Conservation (phyloP, 2,329 filamentous ascomycete species). For the Diaporthe sp. region DNA sequence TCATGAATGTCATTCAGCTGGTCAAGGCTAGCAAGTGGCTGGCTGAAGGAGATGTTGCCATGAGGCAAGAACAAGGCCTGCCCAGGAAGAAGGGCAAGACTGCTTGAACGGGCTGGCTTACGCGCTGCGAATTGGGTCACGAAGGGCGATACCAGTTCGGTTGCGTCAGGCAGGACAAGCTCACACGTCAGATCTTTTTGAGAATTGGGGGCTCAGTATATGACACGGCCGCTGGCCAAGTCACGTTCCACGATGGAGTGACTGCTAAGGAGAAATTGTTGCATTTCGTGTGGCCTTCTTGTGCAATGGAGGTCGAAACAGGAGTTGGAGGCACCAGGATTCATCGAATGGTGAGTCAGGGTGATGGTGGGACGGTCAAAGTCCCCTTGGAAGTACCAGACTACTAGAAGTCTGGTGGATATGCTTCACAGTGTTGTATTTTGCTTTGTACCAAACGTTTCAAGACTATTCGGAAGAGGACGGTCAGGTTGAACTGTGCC, state of each 20-base stretch:
- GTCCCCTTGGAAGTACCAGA: background rate
- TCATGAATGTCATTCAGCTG: constrained; percentile 94
- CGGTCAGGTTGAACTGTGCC: constrained; percentile 23
- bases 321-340: background rate
- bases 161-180: background rate
- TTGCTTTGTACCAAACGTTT: constrained; percentile 12
- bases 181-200: background rate
- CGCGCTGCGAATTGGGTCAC: background rate
- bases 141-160: background rate
- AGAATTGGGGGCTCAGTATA: background rate
- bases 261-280: background rate
- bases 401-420: constrained; percentile 8
- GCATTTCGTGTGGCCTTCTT: background rate
- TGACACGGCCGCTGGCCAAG: background rate
- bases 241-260: background rate
- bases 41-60: constrained; percentile 87
- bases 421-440: constrained; percentile 10
- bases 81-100: constrained; percentile 58
- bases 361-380: background rate
- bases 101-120: background rate
- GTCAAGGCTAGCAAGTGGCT: constrained; percentile 94
- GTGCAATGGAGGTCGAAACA: background rate
- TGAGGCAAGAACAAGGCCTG: constrained; percentile 69
- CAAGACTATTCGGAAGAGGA: background rate
- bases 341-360: background rate